These are phyloP conservation scores for Aegilops sharonensis DNA, from an alignment of 176 grass and related monocot species.

Conservation along the genomic window DNA sequence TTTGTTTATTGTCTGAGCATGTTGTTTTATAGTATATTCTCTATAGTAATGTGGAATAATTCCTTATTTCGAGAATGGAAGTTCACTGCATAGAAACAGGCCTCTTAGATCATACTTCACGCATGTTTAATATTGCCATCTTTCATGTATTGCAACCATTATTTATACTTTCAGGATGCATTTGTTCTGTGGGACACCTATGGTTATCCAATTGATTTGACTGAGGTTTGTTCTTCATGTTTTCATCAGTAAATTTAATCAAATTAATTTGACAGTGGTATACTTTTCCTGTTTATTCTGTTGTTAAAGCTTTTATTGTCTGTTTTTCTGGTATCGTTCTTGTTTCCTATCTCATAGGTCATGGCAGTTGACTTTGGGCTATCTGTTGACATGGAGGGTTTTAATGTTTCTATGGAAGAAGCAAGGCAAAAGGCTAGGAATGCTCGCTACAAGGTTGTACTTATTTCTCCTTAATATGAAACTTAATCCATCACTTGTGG, in stretches of 20 bases:
- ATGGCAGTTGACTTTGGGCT: conserved; percentile 86
- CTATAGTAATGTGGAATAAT: not conserved
- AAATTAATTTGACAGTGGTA: not conserved
- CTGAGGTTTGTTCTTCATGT: conserved; percentile 62
- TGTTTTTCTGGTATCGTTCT: conserved; percentile 11
- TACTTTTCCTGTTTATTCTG: not conserved
- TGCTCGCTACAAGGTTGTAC: conserved; percentile 67
- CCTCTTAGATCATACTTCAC: not conserved
- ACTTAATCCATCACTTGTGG: not conserved
- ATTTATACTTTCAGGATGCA: conserved; percentile 57
- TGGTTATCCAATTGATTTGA: conserved; percentile 94
- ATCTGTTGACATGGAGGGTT: conserved; percentile 69
- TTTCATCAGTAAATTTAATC: conserved; percentile 11
- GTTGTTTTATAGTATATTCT: not conserved
- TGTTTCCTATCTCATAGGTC: conserved; percentile 42
- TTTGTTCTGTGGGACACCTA: conserved; percentile 95
- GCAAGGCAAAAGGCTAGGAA: conserved; percentile 80
- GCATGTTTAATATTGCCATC: not conserved
- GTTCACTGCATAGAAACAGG: not conserved
- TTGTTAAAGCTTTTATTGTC: not conserved
- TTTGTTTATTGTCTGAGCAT: too few species aligned
- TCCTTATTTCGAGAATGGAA: conserved; percentile 10
- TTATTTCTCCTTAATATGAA: not conserved
- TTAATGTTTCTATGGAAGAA: conserved; percentile 84
- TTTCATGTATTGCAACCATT: not conserved